These are phyloP conservation scores for Endothia cerciana DNA, from an alignment of 2,329 filamentous ascomycete genomes.

Conservation along the genomic window DNA sequence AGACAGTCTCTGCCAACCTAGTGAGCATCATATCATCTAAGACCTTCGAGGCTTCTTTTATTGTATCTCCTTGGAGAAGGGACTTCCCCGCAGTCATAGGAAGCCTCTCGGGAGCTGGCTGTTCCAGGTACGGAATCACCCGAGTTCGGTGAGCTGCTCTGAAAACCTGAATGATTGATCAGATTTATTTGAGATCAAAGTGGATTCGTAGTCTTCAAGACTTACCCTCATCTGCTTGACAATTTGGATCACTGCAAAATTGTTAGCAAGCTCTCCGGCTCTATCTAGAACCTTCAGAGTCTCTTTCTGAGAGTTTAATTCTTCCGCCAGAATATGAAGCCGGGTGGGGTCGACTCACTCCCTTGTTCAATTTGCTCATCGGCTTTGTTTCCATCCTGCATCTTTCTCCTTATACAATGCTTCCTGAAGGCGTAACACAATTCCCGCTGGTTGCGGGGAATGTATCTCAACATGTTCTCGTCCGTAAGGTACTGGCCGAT, in stretches of 20 bases:
- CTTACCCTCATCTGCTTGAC: not conserved
- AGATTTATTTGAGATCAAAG: not conserved
- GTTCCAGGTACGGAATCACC: not conserved
- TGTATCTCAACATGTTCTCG: not conserved
- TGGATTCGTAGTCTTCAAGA: not conserved
- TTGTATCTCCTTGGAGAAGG: not conserved
- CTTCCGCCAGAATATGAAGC: too few relatives aligned
- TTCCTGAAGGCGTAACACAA: not conserved
- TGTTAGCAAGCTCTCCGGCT: not conserved
- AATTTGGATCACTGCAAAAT: not conserved
- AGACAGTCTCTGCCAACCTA: not conserved
- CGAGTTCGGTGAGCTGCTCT: not conserved
- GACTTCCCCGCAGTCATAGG: not conserved
- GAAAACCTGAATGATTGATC: not conserved
- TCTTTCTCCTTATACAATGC: not conserved
- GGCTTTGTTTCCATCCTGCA: not conserved
- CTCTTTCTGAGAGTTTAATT: too few relatives aligned
- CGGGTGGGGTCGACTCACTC: not conserved
- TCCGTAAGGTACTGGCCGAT: not conserved
- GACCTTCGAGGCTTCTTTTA: not conserved
- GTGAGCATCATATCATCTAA: not conserved
- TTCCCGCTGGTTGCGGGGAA: not conserved
- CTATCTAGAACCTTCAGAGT: not conserved
- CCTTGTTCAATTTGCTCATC: not conserved
- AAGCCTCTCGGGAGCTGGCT: not conserved